phyloP scores from a whole-genome alignment of 805 yeast species.

The Ogataea corticis region DNA sequence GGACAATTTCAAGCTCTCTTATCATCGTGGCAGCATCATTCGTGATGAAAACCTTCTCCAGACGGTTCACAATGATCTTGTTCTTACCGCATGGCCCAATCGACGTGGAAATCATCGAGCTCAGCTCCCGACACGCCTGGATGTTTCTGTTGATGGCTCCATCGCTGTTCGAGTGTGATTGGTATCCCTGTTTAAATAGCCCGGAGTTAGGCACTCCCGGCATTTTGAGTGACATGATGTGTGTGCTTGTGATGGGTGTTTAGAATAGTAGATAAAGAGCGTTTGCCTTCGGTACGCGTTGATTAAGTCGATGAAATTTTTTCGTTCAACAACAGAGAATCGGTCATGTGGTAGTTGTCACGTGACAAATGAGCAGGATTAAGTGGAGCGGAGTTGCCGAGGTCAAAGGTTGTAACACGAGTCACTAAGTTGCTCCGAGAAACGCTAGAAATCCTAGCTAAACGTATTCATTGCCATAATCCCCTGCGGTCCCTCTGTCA shows the following conservation, averaged over 20 bases:
- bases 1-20: conserved; percentile 88
- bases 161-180: conserved; percentile 81
- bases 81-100: conserved; percentile 98
- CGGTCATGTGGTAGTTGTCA: background rate
- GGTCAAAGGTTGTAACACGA: too few relatives aligned
- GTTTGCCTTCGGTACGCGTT: background rate
- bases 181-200: conserved; percentile 93
- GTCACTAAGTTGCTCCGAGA: too few relatives aligned
- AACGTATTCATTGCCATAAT: too few relatives aligned
- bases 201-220: conserved; percentile 95
- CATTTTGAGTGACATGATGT: conserved; percentile 77
- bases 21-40: conserved; percentile 98
- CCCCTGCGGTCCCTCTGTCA: too few relatives aligned
- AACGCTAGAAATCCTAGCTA: too few relatives aligned
- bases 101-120: conserved; percentile 87
- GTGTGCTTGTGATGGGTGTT: background rate
- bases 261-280: background rate
- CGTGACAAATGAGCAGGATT: too few relatives aligned
- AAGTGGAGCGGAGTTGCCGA: too few relatives aligned
- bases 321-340: background rate
- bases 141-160: conserved; percentile 94
- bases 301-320: too few relatives aligned
- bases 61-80: conserved; percentile 88
- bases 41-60: conserved; percentile 85
- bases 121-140: conserved; percentile 90